Conservation (phyloP, 352 stramenopile genomes). For the Phytophthora aleatoria region DNA sequence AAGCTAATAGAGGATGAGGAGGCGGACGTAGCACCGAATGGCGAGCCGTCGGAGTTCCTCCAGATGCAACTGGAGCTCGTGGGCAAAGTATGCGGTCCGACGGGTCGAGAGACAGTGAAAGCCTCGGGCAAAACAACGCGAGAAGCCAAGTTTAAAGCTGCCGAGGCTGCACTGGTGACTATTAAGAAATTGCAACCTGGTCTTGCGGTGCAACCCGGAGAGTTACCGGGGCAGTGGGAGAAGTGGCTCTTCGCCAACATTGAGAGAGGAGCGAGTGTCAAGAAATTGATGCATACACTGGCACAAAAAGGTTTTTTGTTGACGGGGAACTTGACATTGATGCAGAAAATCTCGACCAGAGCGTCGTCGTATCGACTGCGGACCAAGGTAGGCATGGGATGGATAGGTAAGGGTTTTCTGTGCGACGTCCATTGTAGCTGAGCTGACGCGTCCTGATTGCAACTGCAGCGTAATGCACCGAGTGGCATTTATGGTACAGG, state of each 20-base stretch:
- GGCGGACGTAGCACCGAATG: slow-evolving; percentile 13
- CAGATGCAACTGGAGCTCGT: slow-evolving; percentile 57
- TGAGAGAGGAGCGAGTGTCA: slow-evolving; percentile 44
- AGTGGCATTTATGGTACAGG: slow-evolving; percentile 48
- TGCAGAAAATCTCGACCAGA: slow-evolving; percentile 67
- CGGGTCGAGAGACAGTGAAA: slow-evolving; percentile 43
- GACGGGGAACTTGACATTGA: slow-evolving; percentile 50
- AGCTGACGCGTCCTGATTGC: slow-evolving; percentile 21
- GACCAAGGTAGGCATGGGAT: slow-evolving; percentile 40
- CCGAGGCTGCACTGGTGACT: slow-evolving; percentile 54
- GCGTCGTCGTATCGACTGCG: slow-evolving; percentile 55
- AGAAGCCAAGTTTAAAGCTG: slow-evolving; percentile 77
- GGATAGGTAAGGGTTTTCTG: neutral
- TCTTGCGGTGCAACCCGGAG: slow-evolving; percentile 52
- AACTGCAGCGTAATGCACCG: slow-evolving; percentile 40
- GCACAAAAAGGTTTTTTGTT: slow-evolving; percentile 66
- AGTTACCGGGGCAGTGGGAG: slow-evolving; percentile 60
- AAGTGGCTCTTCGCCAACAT: slow-evolving; percentile 71
- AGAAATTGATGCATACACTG: slow-evolving; percentile 61
- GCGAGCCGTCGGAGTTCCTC: slow-evolving; percentile 15
- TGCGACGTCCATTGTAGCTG: neutral
- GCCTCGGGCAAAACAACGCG: slow-evolving; percentile 56
- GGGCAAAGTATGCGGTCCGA: slow-evolving; percentile 56
- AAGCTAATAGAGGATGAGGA: slow-evolving; percentile 52
- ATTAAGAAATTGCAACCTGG: slow-evolving; percentile 70